Percentiles rank a stretch among this genome's conserved stretches.
Conservation (phyloP, 345 rosid genomes). For the Eutrema heterophyllum region DNA sequence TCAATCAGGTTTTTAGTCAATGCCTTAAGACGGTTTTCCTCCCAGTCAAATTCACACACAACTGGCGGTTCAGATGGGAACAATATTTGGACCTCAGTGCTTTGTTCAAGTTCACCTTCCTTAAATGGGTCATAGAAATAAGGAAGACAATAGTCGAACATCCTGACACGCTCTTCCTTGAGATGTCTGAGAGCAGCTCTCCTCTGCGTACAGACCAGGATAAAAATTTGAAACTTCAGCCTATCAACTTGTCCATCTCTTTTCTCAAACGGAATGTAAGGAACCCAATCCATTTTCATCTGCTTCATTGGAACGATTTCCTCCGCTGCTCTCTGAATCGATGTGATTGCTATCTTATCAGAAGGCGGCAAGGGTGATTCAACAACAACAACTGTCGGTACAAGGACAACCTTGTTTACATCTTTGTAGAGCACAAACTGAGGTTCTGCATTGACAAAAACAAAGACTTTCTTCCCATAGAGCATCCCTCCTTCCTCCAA, state of each 20-base stretch:
- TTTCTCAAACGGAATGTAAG: constrained; percentile 73
- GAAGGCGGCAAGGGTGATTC: constrained; percentile 82
- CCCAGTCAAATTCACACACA: too few species aligned
- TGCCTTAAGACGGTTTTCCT: too few species aligned
- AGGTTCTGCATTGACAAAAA: too few species aligned
- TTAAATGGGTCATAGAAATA: background rate
- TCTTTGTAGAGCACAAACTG: too few species aligned
- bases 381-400: background rate
- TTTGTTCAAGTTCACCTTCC: too few species aligned
- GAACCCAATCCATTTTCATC: constrained; percentile 98
- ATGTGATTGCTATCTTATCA: constrained; percentile 71
- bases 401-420: too few species aligned
- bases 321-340: constrained; percentile 67
- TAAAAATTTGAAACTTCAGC: constrained; percentile 58
- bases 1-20: too few species aligned
- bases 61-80: too few species aligned
- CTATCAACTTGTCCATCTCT: constrained; percentile 73
- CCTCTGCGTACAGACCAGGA: constrained; percentile 73
- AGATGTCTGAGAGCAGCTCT: constrained; percentile 84
- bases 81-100: too few species aligned
- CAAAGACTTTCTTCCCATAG: too few species aligned
- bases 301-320: constrained; percentile 82
- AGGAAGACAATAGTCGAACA: constrained; percentile 88
- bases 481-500: too few species aligned
- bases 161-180: constrained; percentile 79